Evolutionary conservation across 129 eudicot species (phyloP).

Genomic region (Artemisia tridentata): DNA sequence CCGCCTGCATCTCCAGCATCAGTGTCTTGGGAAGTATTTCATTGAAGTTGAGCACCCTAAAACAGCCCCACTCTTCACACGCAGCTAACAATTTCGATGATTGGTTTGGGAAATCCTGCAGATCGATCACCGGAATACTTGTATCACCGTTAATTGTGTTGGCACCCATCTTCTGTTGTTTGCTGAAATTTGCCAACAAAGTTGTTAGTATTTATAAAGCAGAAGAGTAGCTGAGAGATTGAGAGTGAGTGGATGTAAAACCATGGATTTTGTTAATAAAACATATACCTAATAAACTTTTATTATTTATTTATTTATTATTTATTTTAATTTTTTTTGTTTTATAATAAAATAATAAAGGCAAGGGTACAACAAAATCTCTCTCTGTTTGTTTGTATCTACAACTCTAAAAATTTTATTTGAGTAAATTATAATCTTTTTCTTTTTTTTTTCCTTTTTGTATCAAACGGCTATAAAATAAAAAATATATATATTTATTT

Average conservation of each 20-base stretch:
- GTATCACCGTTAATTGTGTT: not conserved
- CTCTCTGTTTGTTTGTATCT: no score
- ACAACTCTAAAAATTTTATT: no score
- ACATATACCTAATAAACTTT: no score
- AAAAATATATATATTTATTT: no score
- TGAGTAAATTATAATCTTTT: no score
- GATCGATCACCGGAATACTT: slow-evolving; percentile 1
- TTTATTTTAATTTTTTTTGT: no score
- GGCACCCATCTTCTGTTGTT: not conserved
- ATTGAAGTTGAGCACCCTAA: not conserved
- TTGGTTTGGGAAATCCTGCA: not conserved
- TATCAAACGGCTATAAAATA: no score
- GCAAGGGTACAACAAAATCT: no score
- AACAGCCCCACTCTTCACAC: slow-evolving; percentile 3
- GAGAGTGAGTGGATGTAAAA: not conserved
- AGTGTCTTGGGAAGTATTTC: slow-evolving; percentile 1
- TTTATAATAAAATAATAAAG: no score
- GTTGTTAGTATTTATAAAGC: not conserved
- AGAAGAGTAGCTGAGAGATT: not conserved
- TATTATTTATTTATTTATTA: no score
- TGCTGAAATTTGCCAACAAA: not conserved
- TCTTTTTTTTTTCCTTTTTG: no score
- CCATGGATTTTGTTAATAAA: no score
- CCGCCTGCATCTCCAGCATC: slow-evolving; percentile 8
- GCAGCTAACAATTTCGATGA: slow-evolving; percentile 1